A percentile compares a stretch with the other conserved stretches of the same genome.
phyloP scores from a whole-genome alignment of 2,329 filamentous ascomycete species.

The Paecilomyces fulvus region DNA sequence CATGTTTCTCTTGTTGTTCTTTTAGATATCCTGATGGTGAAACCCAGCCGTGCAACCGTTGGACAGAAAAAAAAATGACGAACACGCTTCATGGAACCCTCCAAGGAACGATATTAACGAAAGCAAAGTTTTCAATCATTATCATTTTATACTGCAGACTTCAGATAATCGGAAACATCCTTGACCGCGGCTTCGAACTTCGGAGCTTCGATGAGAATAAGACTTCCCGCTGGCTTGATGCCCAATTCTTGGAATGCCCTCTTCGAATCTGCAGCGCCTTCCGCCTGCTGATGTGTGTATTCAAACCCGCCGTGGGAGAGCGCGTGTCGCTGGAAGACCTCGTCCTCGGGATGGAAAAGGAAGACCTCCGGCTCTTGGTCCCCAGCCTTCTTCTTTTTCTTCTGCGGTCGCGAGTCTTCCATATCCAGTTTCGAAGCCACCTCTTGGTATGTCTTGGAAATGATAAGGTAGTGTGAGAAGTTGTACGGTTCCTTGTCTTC shows the following conservation, averaged over 20 bases:
- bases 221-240: constrained; percentile 70
- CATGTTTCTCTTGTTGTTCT: constrained; percentile 4
- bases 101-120: neutral
- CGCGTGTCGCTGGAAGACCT: constrained; percentile 72
- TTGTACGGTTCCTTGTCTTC: constrained; percentile 86
- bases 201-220: constrained; percentile 75
- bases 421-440: constrained; percentile 70
- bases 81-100: neutral
- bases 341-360: constrained; percentile 95
- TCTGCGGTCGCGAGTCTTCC: constrained; percentile 52
- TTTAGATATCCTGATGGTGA: neutral
- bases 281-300: constrained; percentile 69
- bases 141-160: constrained; percentile 36
- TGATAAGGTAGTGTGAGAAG: constrained; percentile 85
- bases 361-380: constrained; percentile 52
- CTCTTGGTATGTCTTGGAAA: constrained; percentile 90
- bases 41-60: constrained; percentile 12
- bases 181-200: constrained; percentile 71
- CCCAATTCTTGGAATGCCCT: constrained; percentile 90
- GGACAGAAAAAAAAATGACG: constrained; percentile 4
- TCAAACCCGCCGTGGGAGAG: constrained; percentile 61
- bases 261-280: constrained; percentile 81
- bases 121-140: constrained; percentile 7
- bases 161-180: constrained; percentile 66
- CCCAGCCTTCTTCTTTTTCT: constrained; percentile 55